phyloP scores from a whole-genome alignment of 2,329 filamentous ascomycete genomes.

The Helicocarpus griseus region DNA sequence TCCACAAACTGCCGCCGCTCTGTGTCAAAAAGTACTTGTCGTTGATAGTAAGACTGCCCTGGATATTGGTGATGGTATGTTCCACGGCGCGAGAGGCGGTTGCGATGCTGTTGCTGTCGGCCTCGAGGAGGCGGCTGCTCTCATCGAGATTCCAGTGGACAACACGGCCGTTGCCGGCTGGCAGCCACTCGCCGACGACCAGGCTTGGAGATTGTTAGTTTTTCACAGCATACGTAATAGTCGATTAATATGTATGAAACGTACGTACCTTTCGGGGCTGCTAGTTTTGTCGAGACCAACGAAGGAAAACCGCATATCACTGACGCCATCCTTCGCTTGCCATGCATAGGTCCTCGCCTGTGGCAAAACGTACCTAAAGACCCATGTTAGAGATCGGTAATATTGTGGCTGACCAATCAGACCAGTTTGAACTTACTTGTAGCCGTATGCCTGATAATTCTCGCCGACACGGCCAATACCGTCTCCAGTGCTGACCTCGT shows the following conservation, averaged over 20 bases:
- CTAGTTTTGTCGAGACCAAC: slow-evolving; percentile 24
- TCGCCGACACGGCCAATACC: slow-evolving; percentile 25
- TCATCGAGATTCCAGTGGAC: slow-evolving; percentile 20
- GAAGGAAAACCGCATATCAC: slow-evolving; percentile 25
- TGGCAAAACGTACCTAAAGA: neutral
- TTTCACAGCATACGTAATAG: neutral
- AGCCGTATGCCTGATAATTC: slow-evolving; percentile 26
- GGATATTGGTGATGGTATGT: slow-evolving; percentile 23
- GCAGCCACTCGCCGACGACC: slow-evolving; percentile 27
- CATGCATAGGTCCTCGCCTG: slow-evolving; percentile 2
- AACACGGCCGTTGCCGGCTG: slow-evolving; percentile 13
- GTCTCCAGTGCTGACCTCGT: slow-evolving; percentile 23
- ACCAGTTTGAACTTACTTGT: slow-evolving; percentile 16
- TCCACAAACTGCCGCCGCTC: slow-evolving; percentile 2
- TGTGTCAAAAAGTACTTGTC: slow-evolving; percentile 22
- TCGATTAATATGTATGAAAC: neutral
- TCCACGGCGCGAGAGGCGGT: slow-evolving; percentile 22
- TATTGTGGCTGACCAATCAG: neutral
- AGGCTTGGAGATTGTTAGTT: slow-evolving; percentile 21
- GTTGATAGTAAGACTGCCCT: slow-evolving; percentile 24
- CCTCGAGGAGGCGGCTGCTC: slow-evolving; percentile 19
- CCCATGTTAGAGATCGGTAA: neutral
- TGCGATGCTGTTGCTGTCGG: slow-evolving; percentile 11
- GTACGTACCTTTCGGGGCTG: neutral
- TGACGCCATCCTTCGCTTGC: neutral